phyloP scores from a whole-genome alignment of 192 early-diverging fungal species.

The Backusella australiensis region DNA sequence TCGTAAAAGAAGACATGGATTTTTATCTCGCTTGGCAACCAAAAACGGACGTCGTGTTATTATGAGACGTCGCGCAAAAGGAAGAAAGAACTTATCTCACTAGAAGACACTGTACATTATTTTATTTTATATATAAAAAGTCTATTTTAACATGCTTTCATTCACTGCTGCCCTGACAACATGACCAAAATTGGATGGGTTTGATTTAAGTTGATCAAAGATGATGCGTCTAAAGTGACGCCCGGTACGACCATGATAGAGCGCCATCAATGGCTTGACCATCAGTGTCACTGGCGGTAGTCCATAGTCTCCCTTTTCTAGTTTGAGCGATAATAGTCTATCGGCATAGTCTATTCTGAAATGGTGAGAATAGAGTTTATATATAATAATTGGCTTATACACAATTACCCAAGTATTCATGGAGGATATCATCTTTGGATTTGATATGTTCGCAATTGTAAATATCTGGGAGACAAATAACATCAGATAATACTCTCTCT shows the following conservation, averaged over 20 bases:
- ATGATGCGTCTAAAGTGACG: slow-evolving; percentile 36
- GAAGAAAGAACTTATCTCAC: slow-evolving; percentile 83
- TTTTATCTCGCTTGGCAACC: slow-evolving; percentile 77
- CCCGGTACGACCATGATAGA: slow-evolving; percentile 38
- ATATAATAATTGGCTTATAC: background rate
- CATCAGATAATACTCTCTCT: no score
- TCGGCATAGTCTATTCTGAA: slow-evolving; percentile 5
- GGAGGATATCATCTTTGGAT: slow-evolving; percentile 28
- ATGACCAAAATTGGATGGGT: background rate
- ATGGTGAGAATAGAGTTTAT: no score
- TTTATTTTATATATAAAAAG: background rate
- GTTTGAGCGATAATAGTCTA: background rate
- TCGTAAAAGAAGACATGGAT: slow-evolving; percentile 91
- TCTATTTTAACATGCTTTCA: slow-evolving; percentile 4
- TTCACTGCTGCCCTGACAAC: background rate
- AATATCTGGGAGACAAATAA: background rate
- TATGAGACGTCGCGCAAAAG: slow-evolving; percentile 77
- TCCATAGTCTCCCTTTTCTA: slow-evolving; percentile 19
- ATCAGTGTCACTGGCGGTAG: slow-evolving; percentile 38
- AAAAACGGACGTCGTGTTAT: slow-evolving; percentile 78
- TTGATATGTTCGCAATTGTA: slow-evolving; percentile 23
- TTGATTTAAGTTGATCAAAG: slow-evolving; percentile 2
- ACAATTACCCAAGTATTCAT: slow-evolving; percentile 37
- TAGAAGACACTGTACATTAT: slow-evolving; percentile 35
- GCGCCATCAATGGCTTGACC: slow-evolving; percentile 40